These are phyloP conservation scores for Pseudoscleropodium purum DNA, from an alignment of 225 moss, liverwort and hornwort species.

Conservation along the genomic window DNA sequence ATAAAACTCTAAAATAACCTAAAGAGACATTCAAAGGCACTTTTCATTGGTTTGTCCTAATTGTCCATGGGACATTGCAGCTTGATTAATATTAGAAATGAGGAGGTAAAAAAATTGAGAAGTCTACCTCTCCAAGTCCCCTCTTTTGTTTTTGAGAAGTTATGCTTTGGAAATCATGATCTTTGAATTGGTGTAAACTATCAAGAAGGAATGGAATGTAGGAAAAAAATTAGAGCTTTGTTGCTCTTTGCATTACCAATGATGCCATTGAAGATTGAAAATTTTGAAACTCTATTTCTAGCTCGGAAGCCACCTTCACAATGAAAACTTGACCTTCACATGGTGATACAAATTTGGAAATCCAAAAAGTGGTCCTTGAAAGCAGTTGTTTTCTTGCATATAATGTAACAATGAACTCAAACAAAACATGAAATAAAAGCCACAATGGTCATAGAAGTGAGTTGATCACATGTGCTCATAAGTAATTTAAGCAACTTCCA, in stretches of 20 bases:
- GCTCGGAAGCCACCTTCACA: rapidly evolving
- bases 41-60: neutral
- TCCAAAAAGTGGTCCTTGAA: rapidly evolving
- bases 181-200: neutral
- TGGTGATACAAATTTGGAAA: rapidly evolving
- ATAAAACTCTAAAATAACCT: neutral
- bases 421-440: neutral
- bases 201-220: neutral
- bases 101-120: neutral
- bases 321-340: rapidly evolving
- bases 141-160: neutral
- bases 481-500: neutral
- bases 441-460: neutral
- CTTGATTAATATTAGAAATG: rapidly evolving
- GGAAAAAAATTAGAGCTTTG: rapidly evolving
- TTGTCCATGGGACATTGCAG: rapidly evolving
- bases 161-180: rapidly evolving
- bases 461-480: rapidly evolving
- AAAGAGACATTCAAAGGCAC: rapidly evolving
- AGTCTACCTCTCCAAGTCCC: too few species aligned
- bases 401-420: neutral
- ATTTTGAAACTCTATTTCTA: rapidly evolving
- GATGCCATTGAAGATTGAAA: neutral
- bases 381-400: rapidly evolving
- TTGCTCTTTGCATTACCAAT: rapidly evolving